These are phyloP conservation scores for Spergularia bocconei DNA, from an alignment of 148 eudicot species.

Conservation along the genomic window DNA sequence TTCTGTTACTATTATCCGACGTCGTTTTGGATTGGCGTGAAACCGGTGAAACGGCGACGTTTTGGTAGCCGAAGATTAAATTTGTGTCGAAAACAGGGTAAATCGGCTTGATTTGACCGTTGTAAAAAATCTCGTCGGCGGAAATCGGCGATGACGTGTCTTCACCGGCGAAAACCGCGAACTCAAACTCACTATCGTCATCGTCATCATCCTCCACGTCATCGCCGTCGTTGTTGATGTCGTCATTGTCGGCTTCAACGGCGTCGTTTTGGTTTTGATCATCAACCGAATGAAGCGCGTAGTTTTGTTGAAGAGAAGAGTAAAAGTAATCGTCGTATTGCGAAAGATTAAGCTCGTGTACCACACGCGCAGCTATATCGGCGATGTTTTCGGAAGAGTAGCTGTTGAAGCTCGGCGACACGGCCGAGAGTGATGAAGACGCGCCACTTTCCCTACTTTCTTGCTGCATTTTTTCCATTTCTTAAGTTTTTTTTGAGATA, in stretches of 20 bases:
- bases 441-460: constrained; percentile 14
- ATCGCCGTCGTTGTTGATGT: background rate
- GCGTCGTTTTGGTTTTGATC: constrained; percentile 7
- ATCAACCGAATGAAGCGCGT: background rate
- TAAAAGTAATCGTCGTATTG: constrained; percentile 4
- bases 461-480: constrained; percentile 5
- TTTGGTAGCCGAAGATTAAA: constrained; percentile 22
- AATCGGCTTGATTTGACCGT: constrained; percentile 54
- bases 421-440: constrained; percentile 21
- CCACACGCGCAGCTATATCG: constrained; percentile 49
- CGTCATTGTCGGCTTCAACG: constrained; percentile 7
- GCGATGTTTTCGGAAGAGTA: constrained; percentile 37
- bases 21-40: background rate
- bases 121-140: constrained; percentile 45
- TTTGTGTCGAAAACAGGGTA: constrained; percentile 53
- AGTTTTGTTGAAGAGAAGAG: constrained; percentile 13
- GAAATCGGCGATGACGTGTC: constrained; percentile 41
- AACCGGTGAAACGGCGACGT: background rate
- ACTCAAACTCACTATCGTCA: constrained; percentile 43
- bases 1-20: background rate
- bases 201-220: background rate
- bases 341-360: constrained; percentile 32
- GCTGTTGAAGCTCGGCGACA: constrained; percentile 39
- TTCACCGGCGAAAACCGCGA: constrained; percentile 26
- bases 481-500: background rate